A percentile compares a stretch with the other conserved stretches of the same genome.
phyloP scores from a whole-genome alignment of 2,329 filamentous ascomycete genomes.

The Ceratocystiopsis brevicomis region DNA sequence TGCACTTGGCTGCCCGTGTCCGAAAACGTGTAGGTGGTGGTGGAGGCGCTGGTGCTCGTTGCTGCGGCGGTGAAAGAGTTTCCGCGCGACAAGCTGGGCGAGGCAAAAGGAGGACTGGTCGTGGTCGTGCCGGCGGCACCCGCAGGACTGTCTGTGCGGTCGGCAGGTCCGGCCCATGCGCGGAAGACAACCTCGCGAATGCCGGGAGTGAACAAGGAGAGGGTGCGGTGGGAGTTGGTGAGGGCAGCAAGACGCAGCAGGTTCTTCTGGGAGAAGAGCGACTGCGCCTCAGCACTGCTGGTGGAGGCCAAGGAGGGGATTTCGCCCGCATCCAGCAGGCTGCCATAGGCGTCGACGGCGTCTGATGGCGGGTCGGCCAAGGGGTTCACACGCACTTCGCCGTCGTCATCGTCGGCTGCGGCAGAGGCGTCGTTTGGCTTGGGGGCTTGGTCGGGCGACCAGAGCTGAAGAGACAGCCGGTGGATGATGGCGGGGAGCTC shows the following conservation, averaged over 20 bases:
- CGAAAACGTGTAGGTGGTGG: conserved; percentile 55
- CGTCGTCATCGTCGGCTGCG: conserved; percentile 26
- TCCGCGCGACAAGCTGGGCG: conserved; percentile 39
- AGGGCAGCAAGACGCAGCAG: conserved; percentile 64
- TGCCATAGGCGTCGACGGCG: conserved; percentile 63
- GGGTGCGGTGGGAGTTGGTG: conserved; percentile 71
- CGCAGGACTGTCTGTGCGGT: conserved; percentile 38
- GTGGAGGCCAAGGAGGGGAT: conserved; percentile 65
- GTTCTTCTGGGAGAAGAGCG: conserved; percentile 90
- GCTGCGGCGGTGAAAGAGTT: conserved; percentile 40
- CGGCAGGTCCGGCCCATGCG: conserved; percentile 69
- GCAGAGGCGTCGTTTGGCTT: conserved; percentile 41
- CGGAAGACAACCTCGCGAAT: conserved; percentile 81
- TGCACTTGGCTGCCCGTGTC: conserved; percentile 46
- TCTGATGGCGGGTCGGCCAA: conserved; percentile 64
- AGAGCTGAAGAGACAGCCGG: conserved; percentile 68
- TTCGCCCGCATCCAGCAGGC: conserved; percentile 54
- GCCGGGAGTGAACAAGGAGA: conserved; percentile 82
- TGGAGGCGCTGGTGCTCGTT: conserved; percentile 38
- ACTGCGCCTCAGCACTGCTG: conserved; percentile 62
- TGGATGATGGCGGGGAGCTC: conserved; percentile 94
- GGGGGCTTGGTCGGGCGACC: conserved; percentile 69
- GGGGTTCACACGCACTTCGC: conserved; percentile 56
- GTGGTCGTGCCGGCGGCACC: conserved; percentile 22
- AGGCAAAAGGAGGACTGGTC: conserved; percentile 26